Evolutionary conservation across 495 filamentous ascomycete genomes (phyloP), one percentile per base, ranked within the genome.

Genomic region (Trichoderma asperelloides): DNA sequence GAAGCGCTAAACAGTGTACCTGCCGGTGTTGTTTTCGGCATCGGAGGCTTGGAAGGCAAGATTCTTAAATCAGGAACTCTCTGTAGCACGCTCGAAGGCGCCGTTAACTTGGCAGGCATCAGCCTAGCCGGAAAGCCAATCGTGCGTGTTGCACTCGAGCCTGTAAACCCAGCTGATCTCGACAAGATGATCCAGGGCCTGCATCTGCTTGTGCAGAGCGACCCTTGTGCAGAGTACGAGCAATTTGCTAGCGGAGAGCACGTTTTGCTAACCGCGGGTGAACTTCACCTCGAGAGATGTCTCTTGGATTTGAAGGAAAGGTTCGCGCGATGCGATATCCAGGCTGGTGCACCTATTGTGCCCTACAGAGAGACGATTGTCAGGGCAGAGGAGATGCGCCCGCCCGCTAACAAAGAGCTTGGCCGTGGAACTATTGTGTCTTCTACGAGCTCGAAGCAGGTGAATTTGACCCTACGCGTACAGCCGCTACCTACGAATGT

Each of bases 161-260:
- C 95, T 0, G 87, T 83, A 43, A 93, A 92, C 71, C 95, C 96
- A 0, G 86, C 84, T 41, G 92, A 99, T 72, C 79, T 99, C 45
- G 86, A 91, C 71, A 97, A 95, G 77, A 94, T 99, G 93, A 90
- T 99, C 62, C 82, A 83, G 13, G 95, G 95, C 0, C 82, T 98
- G 65, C 86, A 89, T 66, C 79, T 99, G 63, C 88, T 99, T 9
- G 92, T 96, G 67, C 92, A 96, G 73, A 95, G 91, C 73, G 95
- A 99, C 73, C 94, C 95, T 2, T 98, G 95, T 70, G 96, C 93
- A 18, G 88, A 92, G 74, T 99, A 99, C 71, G 93, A 97, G 72
- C 90, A 96, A 13, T 89, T 98, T 28, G 86, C 89, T 66, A 97
- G 87, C 67, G 95, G 95, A 64, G 95, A 99, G 76, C 96, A 99